Conservation (phyloP, 176 grass and related monocot species). For the Triticum dicoccoides region DNA sequence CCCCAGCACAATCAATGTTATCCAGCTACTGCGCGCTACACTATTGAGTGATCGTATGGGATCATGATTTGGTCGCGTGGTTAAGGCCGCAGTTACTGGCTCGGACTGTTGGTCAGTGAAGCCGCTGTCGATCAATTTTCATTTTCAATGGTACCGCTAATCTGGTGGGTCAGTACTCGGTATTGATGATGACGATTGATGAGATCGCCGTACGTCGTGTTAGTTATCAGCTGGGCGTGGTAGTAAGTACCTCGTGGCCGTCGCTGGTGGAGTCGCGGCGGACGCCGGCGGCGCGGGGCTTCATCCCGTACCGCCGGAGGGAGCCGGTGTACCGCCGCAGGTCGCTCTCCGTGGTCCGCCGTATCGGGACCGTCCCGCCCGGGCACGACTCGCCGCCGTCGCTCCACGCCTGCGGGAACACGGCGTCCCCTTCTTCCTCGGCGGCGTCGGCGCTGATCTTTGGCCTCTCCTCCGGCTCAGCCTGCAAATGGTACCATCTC, state of each 20-base stretch:
- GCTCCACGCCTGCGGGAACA: conserved; percentile 66
- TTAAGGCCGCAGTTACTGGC: conserved; percentile 20
- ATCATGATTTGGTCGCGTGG: conserved; percentile 28
- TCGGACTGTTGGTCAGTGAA: background rate
- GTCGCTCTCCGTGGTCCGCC: conserved; percentile 54
- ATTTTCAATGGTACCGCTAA: background rate
- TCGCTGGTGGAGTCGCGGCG: conserved; percentile 75
- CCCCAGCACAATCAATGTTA: conserved; percentile 34
- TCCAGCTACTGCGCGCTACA: background rate
- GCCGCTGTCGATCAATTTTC: background rate
- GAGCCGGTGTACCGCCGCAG: conserved; percentile 45
- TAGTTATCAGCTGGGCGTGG: background rate
- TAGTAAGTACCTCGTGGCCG: conserved; percentile 66
- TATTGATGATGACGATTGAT: background rate
- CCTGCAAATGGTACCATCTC: conserved; percentile 2
- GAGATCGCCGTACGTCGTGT: background rate
- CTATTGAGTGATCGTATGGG: background rate
- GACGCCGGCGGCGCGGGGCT: conserved; percentile 28
- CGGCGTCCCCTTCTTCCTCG: background rate
- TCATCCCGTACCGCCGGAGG: conserved; percentile 61
- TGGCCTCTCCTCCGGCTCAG: conserved; percentile 48
- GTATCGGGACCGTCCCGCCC: conserved; percentile 53
- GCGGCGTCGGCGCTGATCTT: background rate
- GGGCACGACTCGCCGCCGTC: conserved; percentile 56
- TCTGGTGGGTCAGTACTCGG: background rate